Conservation (phyloP, 2,329 filamentous ascomycete genomes). For the Scolecobasidium constrictum region DNA sequence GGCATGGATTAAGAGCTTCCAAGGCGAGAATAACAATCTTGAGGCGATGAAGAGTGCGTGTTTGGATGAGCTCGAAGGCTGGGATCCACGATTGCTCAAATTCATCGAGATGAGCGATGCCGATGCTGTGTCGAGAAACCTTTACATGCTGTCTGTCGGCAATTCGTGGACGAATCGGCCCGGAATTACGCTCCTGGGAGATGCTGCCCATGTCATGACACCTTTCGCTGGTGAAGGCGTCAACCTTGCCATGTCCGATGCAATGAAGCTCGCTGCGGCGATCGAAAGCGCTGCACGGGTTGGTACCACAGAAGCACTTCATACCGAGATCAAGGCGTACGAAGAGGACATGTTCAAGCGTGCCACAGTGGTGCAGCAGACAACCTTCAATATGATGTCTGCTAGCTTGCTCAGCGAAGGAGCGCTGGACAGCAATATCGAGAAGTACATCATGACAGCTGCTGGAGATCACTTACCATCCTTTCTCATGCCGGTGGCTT, state of each 20-base stretch:
- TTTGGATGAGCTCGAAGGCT: conserved; percentile 1
- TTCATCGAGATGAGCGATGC: conserved; percentile 20
- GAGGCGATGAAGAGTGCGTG: neutral
- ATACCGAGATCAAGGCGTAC: neutral
- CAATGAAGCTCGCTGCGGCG: conserved; percentile 33
- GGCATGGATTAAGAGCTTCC: conserved; percentile 6
- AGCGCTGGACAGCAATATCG: conserved; percentile 7
- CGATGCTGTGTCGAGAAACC: conserved; percentile 28
- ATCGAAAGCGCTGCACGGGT: neutral
- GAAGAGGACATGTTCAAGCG: conserved; percentile 10
- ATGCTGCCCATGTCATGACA: conserved; percentile 50
- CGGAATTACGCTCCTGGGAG: conserved; percentile 46
- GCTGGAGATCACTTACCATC: conserved; percentile 2
- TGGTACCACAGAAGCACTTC: neutral
- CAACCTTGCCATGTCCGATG: conserved; percentile 46
- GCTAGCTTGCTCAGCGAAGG: conserved; percentile 5
- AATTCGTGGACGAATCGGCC: conserved; percentile 35
- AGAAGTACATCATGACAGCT: conserved; percentile 6
- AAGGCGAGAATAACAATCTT: neutral
- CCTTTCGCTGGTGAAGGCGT: conserved; percentile 50
- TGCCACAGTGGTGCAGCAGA: conserved; percentile 3
- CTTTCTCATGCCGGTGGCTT: neutral
- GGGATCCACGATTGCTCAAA: neutral
- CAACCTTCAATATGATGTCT: conserved; percentile 8
- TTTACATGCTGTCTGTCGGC: conserved; percentile 45